A percentile compares a stretch with the other conserved stretches of the same genome.
Conservation (phyloP, 2,329 filamentous ascomycete genomes). For the Scytalidium sp. region DNA sequence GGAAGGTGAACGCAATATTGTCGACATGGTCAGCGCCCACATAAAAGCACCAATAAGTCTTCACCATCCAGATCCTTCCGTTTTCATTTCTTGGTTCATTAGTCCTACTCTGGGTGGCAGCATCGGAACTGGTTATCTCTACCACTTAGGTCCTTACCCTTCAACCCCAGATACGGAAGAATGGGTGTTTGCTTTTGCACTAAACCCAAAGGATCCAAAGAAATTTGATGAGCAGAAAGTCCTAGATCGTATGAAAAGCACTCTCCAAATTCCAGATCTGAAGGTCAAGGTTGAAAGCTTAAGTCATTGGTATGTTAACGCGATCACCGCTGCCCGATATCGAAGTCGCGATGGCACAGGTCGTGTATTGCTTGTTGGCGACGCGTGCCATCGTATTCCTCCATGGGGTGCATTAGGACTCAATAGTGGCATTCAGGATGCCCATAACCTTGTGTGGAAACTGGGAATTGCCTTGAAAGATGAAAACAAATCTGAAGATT, state of each 20-base stretch:
- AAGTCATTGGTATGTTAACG: slow-evolving; percentile 29
- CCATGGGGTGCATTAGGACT: slow-evolving; percentile 42
- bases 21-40: slow-evolving; percentile 31
- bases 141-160: slow-evolving; percentile 22
- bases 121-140: no score
- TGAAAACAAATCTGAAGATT: slow-evolving; percentile 7
- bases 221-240: slow-evolving; percentile 19
- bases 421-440: slow-evolving; percentile 35
- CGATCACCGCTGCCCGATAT: slow-evolving; percentile 25
- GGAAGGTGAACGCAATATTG: slow-evolving; percentile 28
- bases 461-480: slow-evolving; percentile 30
- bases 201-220: slow-evolving; percentile 13
- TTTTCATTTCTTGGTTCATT: no score
- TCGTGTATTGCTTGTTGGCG: slow-evolving; percentile 41
- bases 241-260: slow-evolving; percentile 20
- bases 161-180: slow-evolving; percentile 25
- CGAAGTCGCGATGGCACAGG: no score
- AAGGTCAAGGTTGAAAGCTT: slow-evolving; percentile 31
- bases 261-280: slow-evolving; percentile 26
- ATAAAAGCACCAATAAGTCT: slow-evolving; percentile 28
- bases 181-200: slow-evolving; percentile 25
- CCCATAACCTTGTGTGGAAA: slow-evolving; percentile 41
- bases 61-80: slow-evolving; percentile 15
- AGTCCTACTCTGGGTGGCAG: no score
- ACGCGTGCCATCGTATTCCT: slow-evolving; percentile 47